Evolutionary conservation across 768 basidiomycete genomes (phyloP).

Genomic region (Collybiopsis confluens): DNA sequence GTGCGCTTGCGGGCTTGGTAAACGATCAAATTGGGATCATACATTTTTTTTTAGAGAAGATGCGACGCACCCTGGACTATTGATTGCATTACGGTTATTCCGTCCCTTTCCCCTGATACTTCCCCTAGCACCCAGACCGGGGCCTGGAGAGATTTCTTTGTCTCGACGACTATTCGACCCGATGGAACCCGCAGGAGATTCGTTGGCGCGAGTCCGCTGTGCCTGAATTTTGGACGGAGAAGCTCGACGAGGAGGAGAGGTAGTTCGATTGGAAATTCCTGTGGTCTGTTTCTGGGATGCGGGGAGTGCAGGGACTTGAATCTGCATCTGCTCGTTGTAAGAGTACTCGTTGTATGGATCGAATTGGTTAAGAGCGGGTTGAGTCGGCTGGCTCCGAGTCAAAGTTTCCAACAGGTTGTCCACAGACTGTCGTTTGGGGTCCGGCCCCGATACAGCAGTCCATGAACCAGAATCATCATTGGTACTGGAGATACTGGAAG

Average conservation of each 20-base stretch:
- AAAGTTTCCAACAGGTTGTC: conserved; percentile 78
- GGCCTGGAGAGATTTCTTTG: conserved; percentile 69
- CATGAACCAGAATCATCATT: conserved; percentile 58
- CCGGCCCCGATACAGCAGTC: conserved; percentile 47
- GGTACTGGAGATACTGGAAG: conserved; percentile 36
- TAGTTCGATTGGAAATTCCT: conserved; percentile 30
- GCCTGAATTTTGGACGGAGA: conserved; percentile 63
- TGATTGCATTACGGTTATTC: conserved; percentile 31
- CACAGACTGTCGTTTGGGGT: conserved; percentile 79
- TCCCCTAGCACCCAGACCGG: conserved; percentile 41
- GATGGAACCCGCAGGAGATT: conserved; percentile 38
- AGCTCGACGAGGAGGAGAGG: conserved; percentile 48
- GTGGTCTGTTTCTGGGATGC: conserved; percentile 52
- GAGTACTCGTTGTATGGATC: conserved; percentile 6
- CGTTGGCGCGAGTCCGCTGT: conserved; percentile 46
- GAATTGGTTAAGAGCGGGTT: conserved; percentile 14
- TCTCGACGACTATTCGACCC: conserved; percentile 40
- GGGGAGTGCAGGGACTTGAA: conserved; percentile 54
- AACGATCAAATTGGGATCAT: background rate
- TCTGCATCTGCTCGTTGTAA: conserved; percentile 25
- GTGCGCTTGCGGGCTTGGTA: conserved; percentile 54
- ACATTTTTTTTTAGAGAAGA: background rate
- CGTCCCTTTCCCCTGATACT: conserved; percentile 34
- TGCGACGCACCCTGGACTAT: conserved; percentile 52
- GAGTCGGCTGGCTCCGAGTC: conserved; percentile 35